Base-by-base conservation (phyloP, 2,329 filamentous ascomycete genomes). In the Fusarium sp. region DNA sequence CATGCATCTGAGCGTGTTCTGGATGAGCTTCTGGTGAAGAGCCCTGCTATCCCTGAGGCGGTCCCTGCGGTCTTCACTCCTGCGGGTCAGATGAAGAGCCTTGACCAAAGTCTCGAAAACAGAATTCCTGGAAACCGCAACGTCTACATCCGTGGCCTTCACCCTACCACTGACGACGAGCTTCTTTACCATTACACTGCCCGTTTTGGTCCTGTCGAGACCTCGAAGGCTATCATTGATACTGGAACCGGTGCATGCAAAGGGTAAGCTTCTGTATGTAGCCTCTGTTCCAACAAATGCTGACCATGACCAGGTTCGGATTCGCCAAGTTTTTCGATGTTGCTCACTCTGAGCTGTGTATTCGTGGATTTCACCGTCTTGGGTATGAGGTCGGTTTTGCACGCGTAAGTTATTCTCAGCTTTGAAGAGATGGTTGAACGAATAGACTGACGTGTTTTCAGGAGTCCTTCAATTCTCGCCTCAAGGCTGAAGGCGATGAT, bases 331-430 rank as follows among this genome's bases (percentile, higher is more conserved):
- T 97, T 78, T 92, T 87, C 78, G 91, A 92, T 72, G 92, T 92
- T 67, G 89, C 90, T 56, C 90, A 97, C 70, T 97, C 96, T 14
- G 94, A 98, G 82, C 92, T 94, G 76, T 98, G 96, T 78, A 99
- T 99, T 76, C 92, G 94, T 53, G 96, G 93, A 44, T 97, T 99
- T 78, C 95, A 96, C 77, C 91, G 92, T 75, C 88, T 97, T 70
- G 95, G 95, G 54, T 99, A 98, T 76, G 96, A 99, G 83, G 95
- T 97, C 73, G 97, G 95, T 76, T 98, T 98, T 82, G 96, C 96
- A 72, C 88, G 94, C 75, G 94, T 96, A 82, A 76, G 87, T 39
- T 46, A 47, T 17, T 17, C 32, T 35, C n/a, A 20, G 30, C 19
- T 15, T 37, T 33, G 8, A 14, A 25, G n/a, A 13, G 11, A 20